These are phyloP conservation scores for Tolypocladium capitatum DNA, from an alignment of 2,329 filamentous ascomycete species.

Conservation along the genomic window DNA sequence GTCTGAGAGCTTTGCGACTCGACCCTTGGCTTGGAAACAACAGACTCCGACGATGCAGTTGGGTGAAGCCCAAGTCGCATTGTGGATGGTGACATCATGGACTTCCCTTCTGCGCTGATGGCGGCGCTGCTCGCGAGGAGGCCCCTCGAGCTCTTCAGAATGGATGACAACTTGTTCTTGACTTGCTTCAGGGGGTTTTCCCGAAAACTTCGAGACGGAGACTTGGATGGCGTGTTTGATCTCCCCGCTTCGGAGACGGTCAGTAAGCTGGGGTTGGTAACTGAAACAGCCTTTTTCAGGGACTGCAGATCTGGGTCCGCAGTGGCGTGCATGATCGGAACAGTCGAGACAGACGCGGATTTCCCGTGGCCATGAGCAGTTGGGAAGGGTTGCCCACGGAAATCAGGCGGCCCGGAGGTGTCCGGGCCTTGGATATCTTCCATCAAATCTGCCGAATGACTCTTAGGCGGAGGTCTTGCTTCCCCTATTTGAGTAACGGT, in stretches of 20 bases:
- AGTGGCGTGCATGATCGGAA: constrained; percentile 19
- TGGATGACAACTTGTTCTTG: constrained; percentile 84
- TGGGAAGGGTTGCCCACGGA: constrained; percentile 1
- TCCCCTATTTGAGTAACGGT: constrained; percentile 13
- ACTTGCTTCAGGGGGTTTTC: constrained; percentile 84
- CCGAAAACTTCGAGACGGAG: constrained; percentile 39
- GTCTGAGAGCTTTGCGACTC: constrained; percentile 10
- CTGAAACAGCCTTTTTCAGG: constrained; percentile 48
- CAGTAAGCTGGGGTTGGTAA: constrained; percentile 39
- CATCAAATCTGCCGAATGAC: constrained; percentile 47
- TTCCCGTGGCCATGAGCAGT: constrained; percentile 33
- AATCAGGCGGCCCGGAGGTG: constrained; percentile 31
- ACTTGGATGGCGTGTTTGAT: constrained; percentile 39
- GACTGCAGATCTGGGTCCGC: constrained; percentile 10
- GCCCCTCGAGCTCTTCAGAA: constrained; percentile 75
- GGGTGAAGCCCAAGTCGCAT: constrained; percentile 30
- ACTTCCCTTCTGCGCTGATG: constrained; percentile 48
- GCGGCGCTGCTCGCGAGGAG: constrained; percentile 67
- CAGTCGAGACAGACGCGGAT: constrained; percentile 47
- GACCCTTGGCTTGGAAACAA: constrained; percentile 17
- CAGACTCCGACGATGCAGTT: constrained; percentile 34
- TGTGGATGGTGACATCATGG: constrained; percentile 40
- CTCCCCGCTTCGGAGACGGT: constrained; percentile 31
- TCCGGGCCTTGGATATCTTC: constrained; percentile 38
- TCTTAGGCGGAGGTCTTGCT: constrained; percentile 44